Conservation (phyloP, 2,329 filamentous ascomycete genomes). For the Clathrospora elynae region DNA sequence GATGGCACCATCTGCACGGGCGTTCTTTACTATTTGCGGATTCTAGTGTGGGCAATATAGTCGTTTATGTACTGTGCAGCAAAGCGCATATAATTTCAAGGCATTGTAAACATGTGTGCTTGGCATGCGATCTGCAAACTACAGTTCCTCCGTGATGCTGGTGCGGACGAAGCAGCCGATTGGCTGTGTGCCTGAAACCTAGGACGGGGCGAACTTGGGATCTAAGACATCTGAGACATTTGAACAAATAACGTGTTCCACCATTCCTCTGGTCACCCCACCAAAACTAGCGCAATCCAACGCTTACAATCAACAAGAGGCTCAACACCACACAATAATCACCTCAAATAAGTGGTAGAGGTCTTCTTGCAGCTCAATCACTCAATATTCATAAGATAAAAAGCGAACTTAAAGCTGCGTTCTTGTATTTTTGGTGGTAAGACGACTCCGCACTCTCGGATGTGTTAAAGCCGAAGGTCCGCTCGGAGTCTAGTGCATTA, state of each 20-base stretch:
- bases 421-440: neutral
- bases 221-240: no score
- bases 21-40: no score
- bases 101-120: neutral
- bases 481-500: slow-evolving; percentile 14
- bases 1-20: no score
- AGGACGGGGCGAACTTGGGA: slow-evolving; percentile 2
- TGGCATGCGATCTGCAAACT: slow-evolving; percentile 10
- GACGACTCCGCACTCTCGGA: slow-evolving; percentile 5
- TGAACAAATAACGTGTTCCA: no score
- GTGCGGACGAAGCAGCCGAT: slow-evolving; percentile 11
- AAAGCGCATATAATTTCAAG: neutral
- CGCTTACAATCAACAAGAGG: no score
- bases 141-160: neutral
- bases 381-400: no score
- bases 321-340: no score
- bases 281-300: no score
- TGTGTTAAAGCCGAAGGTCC: slow-evolving; percentile 7
- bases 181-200: slow-evolving; percentile 19
- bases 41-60: neutral
- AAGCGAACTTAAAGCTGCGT: no score
- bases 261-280: no score
- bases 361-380: no score
- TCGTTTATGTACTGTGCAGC: neutral
- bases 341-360: no score